Base-by-base conservation (phyloP, 108 stramenopile species). In the Phaeodactylum tricornutum region DNA sequence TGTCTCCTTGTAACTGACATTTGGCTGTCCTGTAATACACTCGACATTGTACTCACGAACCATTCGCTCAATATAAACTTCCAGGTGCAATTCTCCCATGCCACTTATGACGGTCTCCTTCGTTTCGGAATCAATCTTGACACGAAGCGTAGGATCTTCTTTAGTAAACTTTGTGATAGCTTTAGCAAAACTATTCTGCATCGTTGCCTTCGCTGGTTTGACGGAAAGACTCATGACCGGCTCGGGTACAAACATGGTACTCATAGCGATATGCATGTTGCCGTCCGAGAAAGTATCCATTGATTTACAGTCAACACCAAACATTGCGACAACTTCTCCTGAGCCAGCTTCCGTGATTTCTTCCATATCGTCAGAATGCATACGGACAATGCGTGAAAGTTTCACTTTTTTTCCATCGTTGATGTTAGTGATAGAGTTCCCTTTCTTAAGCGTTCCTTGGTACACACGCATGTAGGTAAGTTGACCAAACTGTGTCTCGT, bases 21-120 rank as follows among this genome's bases (percentile, higher is more conserved):
- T 87, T 0, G 98, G 98, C 44, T 84, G 74, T 12, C 98, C 98
- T 4, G 88, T 83, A 8, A 86, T 50, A 37, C 70, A 72, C 31
- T 97, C 96, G 16, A 96, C 95, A 40, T 71, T 68, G 74, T 98
- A 99, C 67, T 99, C 98, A 25, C 98, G 81, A 47, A 70, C 87
- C 88, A 99, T 89, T 2, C 98, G 90, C 67, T 99, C 98, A 47
- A 98, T 75, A 74, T 99, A 99, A 3, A 99, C 90, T 61, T 99
- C 98, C 26, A 99, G 71, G 60, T 99, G 98, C 4, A 99, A 77
- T 64, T 99, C 98, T 29, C 98, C 98, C 98, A 99, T 99, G n/a
- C 98, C 98, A 63, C 86, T 87, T 16, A 98, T 58, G 53, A 99
- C 88, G 16, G 97, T 97, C 66, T 99, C 94, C 51, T 93, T 94